Percentiles rank a stretch among this genome's conserved stretches.
Conservation (phyloP, 2,329 filamentous ascomycete species). For the Apiospora marii region DNA sequence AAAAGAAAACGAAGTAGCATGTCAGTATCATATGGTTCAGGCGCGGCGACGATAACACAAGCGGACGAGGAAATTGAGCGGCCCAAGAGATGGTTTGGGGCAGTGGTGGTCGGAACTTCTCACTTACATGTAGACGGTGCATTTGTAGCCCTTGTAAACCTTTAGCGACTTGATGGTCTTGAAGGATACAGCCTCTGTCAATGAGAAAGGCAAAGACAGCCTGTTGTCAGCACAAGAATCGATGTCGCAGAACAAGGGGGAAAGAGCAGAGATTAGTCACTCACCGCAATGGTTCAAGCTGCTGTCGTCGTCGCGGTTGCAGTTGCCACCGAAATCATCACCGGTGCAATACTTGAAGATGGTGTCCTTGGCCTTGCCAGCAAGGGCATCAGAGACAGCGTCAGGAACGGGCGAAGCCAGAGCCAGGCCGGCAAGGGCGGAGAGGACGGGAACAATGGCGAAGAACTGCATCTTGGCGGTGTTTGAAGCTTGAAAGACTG, state of each 20-base stretch:
- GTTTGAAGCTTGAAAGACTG: neutral
- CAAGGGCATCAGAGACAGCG: neutral
- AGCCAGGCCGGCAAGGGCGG: neutral
- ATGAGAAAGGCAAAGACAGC: neutral
- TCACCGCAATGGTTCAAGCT: constrained; percentile 8
- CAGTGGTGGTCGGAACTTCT: neutral
- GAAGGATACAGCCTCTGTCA: neutral
- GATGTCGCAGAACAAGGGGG: neutral
- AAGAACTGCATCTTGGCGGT: neutral
- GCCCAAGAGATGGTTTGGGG: neutral
- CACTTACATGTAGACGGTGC: constrained; percentile 14
- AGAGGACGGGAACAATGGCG: neutral
- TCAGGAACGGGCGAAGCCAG: neutral
- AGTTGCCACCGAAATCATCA: neutral
- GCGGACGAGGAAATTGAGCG: no score
- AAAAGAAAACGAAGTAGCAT: neutral
- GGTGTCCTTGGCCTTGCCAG: neutral
- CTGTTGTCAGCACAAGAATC: neutral
- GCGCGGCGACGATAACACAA: no score
- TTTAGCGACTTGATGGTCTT: neutral
- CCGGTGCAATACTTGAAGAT: constrained; percentile 6
- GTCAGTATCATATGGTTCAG: neutral
- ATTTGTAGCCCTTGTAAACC: neutral
- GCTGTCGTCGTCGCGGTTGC: neutral
- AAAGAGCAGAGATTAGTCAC: neutral